These are phyloP conservation scores for Immersiella caudata DNA, from an alignment of 495 filamentous ascomycete species.

Conservation along the genomic window DNA sequence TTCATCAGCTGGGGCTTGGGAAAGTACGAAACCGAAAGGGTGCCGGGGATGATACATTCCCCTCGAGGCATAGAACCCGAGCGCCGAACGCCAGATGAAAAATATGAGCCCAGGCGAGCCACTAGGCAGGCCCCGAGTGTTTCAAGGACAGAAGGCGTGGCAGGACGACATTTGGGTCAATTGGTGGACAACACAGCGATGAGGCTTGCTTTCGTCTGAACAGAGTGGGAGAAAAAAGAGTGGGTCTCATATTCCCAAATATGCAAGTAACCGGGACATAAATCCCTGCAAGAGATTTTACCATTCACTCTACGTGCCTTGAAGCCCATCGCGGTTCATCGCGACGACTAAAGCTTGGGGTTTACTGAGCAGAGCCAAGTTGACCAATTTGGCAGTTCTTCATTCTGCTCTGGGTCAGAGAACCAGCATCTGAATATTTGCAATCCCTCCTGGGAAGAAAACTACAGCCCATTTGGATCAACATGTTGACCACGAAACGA, in stretches of 20 bases:
- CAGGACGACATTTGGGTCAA: not conserved
- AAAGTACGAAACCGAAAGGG: not conserved
- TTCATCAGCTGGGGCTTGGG: not conserved
- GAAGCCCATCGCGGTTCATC: not conserved
- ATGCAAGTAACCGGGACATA: not conserved
- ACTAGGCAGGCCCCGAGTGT: not conserved
- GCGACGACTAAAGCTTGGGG: not conserved
- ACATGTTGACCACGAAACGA: slow-evolving; percentile 38
- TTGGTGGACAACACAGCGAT: not conserved
- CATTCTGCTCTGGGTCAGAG: not conserved
- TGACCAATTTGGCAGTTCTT: not conserved
- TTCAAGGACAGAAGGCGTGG: not conserved
- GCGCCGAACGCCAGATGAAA: not conserved
- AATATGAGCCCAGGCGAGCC: not conserved
- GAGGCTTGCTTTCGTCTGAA: not conserved
- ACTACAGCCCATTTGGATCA: too few species aligned
- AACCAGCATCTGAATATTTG: too few species aligned
- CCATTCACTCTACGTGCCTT: not conserved
- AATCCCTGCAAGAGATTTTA: slow-evolving; percentile 9
- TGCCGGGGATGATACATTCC: not conserved
- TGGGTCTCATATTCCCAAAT: not conserved
- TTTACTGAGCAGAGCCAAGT: not conserved
- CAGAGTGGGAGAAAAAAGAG: not conserved
- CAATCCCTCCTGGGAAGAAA: too few species aligned
- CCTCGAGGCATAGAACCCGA: not conserved